These are phyloP conservation scores for Verticillium albo-atrum DNA, from an alignment of 2,329 filamentous ascomycete genomes.

Conservation along the genomic window DNA sequence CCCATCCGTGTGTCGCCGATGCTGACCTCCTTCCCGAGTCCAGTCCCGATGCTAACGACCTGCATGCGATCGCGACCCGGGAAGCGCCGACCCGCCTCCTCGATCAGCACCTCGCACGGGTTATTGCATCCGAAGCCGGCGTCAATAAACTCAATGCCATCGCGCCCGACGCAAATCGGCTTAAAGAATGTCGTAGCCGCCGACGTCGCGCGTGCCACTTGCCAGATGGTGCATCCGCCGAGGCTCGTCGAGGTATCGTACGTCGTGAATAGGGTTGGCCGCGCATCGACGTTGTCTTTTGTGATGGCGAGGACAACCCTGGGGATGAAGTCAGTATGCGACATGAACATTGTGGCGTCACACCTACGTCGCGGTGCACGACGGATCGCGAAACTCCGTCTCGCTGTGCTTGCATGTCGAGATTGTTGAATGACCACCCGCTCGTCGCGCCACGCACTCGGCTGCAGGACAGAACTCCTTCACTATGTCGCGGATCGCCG, in stretches of 20 bases:
- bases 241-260: conserved; percentile 16
- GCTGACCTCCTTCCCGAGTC: conserved; percentile 13
- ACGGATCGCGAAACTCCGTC: conserved; percentile 13
- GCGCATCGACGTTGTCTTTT: conserved; percentile 19
- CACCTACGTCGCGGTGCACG: conserved; percentile 3
- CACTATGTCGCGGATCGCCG: conserved; percentile 16
- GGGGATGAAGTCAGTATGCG: neutral
- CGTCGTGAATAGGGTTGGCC: conserved; percentile 19
- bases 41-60: conserved; percentile 21
- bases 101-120: conserved; percentile 17
- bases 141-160: neutral
- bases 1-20: conserved; percentile 10
- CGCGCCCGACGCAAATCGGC: neutral
- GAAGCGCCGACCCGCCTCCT: conserved; percentile 19
- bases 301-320: conserved; percentile 21
- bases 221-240: conserved; percentile 2
- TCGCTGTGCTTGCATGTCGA: conserved; percentile 15
- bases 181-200: conserved; percentile 12
- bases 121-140: neutral
- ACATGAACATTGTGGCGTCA: neutral
- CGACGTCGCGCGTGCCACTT: conserved; percentile 13
- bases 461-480: neutral
- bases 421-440: conserved; percentile 1
- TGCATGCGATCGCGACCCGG: neutral
- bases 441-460: conserved; percentile 7